Evolutionary conservation across 2,329 filamentous ascomycete genomes (phyloP).

Genomic region (Cyphellophora attinorum): DNA sequence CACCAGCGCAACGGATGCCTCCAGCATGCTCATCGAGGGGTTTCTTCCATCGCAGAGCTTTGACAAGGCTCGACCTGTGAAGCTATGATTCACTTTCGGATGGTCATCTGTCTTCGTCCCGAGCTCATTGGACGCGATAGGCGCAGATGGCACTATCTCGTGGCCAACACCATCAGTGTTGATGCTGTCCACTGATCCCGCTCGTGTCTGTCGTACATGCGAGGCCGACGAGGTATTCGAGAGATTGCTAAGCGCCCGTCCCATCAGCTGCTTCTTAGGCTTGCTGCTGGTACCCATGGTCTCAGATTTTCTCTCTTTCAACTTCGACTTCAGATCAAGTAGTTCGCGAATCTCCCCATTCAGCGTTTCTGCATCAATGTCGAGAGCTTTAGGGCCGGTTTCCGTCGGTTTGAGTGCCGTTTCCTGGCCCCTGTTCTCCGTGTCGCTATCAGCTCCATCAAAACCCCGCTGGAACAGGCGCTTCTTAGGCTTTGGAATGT

Average conservation of each 20-base stretch:
- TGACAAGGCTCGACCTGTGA: conserved; percentile 12
- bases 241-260: conserved; percentile 31
- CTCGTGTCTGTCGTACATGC: conserved; percentile 26
- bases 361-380: conserved; percentile 19
- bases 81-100: conserved; percentile 8
- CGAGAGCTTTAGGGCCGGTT: too few relatives aligned
- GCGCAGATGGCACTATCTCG: conserved; percentile 19
- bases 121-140: too few relatives aligned
- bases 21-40: conserved; percentile 22
- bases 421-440: conserved; percentile 2
- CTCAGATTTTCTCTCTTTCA: conserved; percentile 11
- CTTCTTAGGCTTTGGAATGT: conserved; percentile 4
- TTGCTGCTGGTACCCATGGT: conserved; percentile 14
- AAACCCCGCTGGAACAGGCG: conserved; percentile 6
- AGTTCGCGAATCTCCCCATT: conserved; percentile 31
- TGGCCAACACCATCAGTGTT: conserved; percentile 28
- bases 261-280: conserved; percentile 29
- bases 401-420: too few relatives aligned
- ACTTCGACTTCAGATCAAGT: conserved; percentile 27
- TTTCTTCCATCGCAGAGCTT: too few relatives aligned
- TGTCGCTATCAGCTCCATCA: conserved; percentile 9
- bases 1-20: conserved; percentile 10
- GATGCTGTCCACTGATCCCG: conserved; percentile 40
- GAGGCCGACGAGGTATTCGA: conserved; percentile 27
- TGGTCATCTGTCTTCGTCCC: too few relatives aligned